A percentile compares a stretch with the other conserved stretches of the same genome.
Conservation (phyloP, 192 early-diverging fungal genomes). For the Coemansia furcata region DNA sequence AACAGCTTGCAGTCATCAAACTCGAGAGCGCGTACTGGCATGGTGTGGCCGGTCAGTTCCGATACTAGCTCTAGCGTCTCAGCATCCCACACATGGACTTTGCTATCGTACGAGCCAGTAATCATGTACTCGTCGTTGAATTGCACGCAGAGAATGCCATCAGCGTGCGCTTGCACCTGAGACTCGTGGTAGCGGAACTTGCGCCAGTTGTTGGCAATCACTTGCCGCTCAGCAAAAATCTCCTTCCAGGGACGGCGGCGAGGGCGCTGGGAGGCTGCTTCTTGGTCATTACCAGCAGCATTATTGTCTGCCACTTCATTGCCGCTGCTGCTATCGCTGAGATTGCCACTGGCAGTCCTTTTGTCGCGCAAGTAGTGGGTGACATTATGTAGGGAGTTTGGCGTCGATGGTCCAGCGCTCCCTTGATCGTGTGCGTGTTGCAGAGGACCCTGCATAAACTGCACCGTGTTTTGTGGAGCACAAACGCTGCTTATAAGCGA, state of each 20-base stretch:
- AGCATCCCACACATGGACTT: conserved; percentile 84
- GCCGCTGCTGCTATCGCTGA: conserved; percentile 40
- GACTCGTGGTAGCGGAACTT: conserved; percentile 67
- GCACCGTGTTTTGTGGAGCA: conserved; percentile 34
- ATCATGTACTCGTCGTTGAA: conserved; percentile 83
- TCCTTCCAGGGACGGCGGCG: conserved; percentile 86
- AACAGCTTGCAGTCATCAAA: conserved; percentile 95
- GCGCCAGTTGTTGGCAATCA: conserved; percentile 94
- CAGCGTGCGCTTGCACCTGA: conserved; percentile 75
- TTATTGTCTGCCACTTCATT: neutral
- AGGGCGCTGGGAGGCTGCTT: neutral
- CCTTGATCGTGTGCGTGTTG: neutral
- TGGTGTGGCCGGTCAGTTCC: conserved; percentile 79
- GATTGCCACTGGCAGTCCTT: conserved; percentile 22
- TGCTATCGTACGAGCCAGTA: conserved; percentile 86
- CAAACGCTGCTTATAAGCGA: conserved; percentile 50
- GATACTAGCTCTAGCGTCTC: conserved; percentile 80
- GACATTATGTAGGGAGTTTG: neutral
- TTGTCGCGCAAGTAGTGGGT: neutral
- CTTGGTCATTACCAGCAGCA: neutral
- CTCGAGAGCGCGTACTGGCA: conserved; percentile 83
- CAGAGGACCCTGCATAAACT: conserved; percentile 27
- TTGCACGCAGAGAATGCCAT: conserved; percentile 88
- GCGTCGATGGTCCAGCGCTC: neutral
- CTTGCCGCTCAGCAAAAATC: conserved; percentile 88